A percentile compares a stretch with the other conserved stretches of the same genome.
Evolutionary conservation across 2,329 filamentous ascomycete genomes (phyloP).

Genomic region (Aspergillus brunneoviolaceus): DNA sequence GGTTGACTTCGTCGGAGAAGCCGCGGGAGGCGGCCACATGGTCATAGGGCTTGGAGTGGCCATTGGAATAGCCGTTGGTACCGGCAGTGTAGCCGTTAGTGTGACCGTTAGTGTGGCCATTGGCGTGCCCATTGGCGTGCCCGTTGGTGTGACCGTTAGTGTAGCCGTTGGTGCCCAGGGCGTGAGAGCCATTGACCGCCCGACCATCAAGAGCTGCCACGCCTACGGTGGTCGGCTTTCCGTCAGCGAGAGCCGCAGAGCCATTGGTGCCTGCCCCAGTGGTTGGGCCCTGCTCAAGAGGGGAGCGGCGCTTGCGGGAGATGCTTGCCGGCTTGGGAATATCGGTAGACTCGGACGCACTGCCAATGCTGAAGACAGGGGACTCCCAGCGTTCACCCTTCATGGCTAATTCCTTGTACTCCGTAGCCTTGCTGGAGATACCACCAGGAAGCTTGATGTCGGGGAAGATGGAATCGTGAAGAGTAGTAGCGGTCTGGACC

Average conservation of each 20-base stretch:
- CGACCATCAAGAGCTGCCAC: slow-evolving; percentile 2
- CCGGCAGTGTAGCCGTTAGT: neutral
- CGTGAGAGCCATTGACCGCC: slow-evolving; percentile 2
- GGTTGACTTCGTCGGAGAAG: slow-evolving; percentile 34
- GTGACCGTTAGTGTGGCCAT: neutral
- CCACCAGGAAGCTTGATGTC: slow-evolving; percentile 81
- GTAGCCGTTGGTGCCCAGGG: slow-evolving; percentile 2
- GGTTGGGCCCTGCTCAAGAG: slow-evolving; percentile 23
- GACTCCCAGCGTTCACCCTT: slow-evolving; percentile 95
- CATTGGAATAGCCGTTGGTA: slow-evolving; percentile 7
- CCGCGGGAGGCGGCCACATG: slow-evolving; percentile 25
- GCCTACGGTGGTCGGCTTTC: slow-evolving; percentile 18
- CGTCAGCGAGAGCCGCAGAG: slow-evolving; percentile 13
- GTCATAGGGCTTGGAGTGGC: slow-evolving; percentile 12
- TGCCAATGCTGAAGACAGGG: slow-evolving; percentile 85
- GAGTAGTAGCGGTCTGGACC: slow-evolving; percentile 79
- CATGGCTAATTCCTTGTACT: slow-evolving; percentile 82
- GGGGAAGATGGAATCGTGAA: slow-evolving; percentile 90
- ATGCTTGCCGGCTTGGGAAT: slow-evolving; percentile 61
- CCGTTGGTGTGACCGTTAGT: slow-evolving; percentile 15
- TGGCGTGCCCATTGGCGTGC: slow-evolving; percentile 11
- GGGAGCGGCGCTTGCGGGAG: slow-evolving; percentile 59
- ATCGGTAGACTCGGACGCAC: slow-evolving; percentile 68
- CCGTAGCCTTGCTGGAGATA: slow-evolving; percentile 88
- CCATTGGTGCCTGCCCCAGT: neutral